These are phyloP conservation scores for Podospora australis DNA, from an alignment of 495 filamentous ascomycete genomes.

Conservation along the genomic window DNA sequence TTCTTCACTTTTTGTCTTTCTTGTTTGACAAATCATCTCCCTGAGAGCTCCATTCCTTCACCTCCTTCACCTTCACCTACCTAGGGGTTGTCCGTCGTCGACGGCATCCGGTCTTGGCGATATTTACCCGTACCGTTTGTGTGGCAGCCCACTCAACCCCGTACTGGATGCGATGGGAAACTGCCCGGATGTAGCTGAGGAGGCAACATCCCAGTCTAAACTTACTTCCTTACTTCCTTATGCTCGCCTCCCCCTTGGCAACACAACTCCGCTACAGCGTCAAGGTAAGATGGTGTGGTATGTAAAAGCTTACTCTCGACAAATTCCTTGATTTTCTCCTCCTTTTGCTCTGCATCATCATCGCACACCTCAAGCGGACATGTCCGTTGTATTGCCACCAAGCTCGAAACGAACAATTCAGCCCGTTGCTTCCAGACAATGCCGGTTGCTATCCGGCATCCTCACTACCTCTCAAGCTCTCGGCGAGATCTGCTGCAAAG, in stretches of 20 bases:
- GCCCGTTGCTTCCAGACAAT: constrained; percentile 12
- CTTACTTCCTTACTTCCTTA: no score
- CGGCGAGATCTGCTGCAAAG: constrained; percentile 21
- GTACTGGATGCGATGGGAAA: neutral
- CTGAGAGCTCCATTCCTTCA: neutral
- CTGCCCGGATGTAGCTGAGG: neutral
- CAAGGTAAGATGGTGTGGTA: neutral
- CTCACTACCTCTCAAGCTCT: constrained; percentile 7
- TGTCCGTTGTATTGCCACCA: constrained; percentile 1
- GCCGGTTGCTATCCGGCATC: constrained; percentile 14
- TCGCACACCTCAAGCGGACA: neutral
- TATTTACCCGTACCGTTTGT: constrained; percentile 14
- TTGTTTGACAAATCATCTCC: neutral
- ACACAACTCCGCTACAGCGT: no score
- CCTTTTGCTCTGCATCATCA: no score
- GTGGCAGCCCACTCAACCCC: neutral
- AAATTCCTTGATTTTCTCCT: no score
- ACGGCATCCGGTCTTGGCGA: constrained; percentile 2
- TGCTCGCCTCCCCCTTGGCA: no score
- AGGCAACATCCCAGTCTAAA: no score
- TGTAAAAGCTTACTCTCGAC: neutral
- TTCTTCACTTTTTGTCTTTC: neutral
- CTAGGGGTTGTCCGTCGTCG: neutral
- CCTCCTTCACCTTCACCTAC: neutral
- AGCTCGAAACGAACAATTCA: constrained; percentile 12